Conservation (phyloP, 1,139 yeast species). For the Nakaseomyces glabratus region DNA sequence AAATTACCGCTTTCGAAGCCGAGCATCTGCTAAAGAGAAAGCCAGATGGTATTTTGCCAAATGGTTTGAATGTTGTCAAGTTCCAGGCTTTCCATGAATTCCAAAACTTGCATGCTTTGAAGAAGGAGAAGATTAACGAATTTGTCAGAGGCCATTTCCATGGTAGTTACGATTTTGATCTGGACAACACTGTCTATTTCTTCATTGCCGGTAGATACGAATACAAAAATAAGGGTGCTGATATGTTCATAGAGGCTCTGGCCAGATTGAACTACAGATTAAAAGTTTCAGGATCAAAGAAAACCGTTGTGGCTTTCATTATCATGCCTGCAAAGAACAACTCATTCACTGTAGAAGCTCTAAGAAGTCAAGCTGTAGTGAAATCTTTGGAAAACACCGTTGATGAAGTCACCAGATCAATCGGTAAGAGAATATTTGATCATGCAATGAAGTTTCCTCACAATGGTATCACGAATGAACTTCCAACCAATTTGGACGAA, state of each 20-base stretch:
- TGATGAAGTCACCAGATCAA: slow-evolving; percentile 76
- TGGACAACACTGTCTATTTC: slow-evolving; percentile 87
- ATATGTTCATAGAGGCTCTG: slow-evolving; percentile 83
- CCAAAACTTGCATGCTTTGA: slow-evolving; percentile 88
- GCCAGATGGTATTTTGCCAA: slow-evolving; percentile 96
- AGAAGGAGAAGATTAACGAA: slow-evolving; percentile 87
- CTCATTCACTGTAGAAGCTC: slow-evolving; percentile 91
- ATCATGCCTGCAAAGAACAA: slow-evolving; percentile 96
- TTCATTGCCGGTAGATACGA: slow-evolving; percentile 97
- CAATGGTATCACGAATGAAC: slow-evolving; percentile 41
- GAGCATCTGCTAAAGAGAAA: slow-evolving; percentile 89
- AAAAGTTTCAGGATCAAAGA: slow-evolving; percentile 72
- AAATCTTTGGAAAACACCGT: slow-evolving; percentile 86
- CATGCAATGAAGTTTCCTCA: slow-evolving; percentile 80
- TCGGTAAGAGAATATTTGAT: slow-evolving; percentile 82
- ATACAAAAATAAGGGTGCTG: slow-evolving; percentile 94
- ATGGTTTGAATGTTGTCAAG: slow-evolving; percentile 90
- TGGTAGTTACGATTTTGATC: slow-evolving; percentile 90
- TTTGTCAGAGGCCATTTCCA: slow-evolving; percentile 95
- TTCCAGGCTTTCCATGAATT: slow-evolving; percentile 97
- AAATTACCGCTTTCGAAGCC: slow-evolving; percentile 89
- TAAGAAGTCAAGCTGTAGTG: slow-evolving; percentile 93
- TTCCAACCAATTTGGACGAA: slow-evolving; percentile 59
- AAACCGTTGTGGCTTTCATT: slow-evolving; percentile 94
- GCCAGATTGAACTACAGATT: slow-evolving; percentile 86